Evolutionary conservation across 441 rosid genomes (phyloP), one percentile per base, ranked within the genome.

Genomic region (Populus tomentosa): DNA sequence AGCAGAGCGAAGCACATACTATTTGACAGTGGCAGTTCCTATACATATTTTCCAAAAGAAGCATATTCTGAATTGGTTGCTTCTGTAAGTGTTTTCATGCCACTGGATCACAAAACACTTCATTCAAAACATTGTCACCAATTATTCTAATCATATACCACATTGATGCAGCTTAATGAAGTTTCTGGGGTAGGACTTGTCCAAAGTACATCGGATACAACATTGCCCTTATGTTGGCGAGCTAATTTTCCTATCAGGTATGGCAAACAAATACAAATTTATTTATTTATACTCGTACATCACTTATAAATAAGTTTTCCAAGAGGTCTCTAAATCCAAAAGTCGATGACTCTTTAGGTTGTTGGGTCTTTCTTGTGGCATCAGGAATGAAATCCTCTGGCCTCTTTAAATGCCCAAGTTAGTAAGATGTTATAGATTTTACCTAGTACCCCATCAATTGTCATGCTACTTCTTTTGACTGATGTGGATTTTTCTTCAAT

Each of bases 11-110:
- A 86, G 79, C 80, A 80, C 56, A 82, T 89, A 46, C 76, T 90
- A 76, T 92, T 93, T 79, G 98, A 95, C 72, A 93, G 88, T 71
- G 99, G 99, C 75, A 95, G 99, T 81, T 95, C 99, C 73, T 95
- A 93, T 82, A 90, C 97, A 20, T 93, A 95, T 86, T 89, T 95
- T 76, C 85, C 98, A 67, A 88, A 85, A 75, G 84, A 89, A 80
- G 87, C 92, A 38, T 95, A 95, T 81, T 81, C 87, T 42, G 89
- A 88, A 69, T 78, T 95, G 87, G 84, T 93, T 75, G 76, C 84
- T 76, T 87, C 92, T 77, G 99, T 95, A 88, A 87, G 97, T 84
- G 75, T 32, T 72, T 36, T 71, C 65, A 20, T 64, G 67, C 63
- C 42, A 38, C 42, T 38, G 42, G 10, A 53, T 21, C 56, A 46